Evolutionary conservation across 148 eudicot species (phyloP).

Genomic region (Diospyros lotus): DNA sequence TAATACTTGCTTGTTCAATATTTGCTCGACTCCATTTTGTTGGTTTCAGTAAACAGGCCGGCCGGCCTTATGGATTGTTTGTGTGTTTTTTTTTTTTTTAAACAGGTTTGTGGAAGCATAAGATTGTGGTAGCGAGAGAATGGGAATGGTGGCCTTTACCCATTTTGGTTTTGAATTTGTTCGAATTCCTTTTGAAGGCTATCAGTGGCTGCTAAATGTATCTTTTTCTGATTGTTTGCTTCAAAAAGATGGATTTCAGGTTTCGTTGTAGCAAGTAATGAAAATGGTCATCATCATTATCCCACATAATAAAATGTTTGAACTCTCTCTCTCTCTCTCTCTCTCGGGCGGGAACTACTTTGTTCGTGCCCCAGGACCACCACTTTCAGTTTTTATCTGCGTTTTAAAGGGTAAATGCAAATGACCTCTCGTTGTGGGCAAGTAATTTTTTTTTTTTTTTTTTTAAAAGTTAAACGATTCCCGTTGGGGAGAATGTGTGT

Average conservation of each 20-base stretch:
- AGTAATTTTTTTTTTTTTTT: too few relatives aligned
- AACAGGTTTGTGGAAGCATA: conserved; percentile 65
- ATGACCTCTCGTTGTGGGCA: too few relatives aligned
- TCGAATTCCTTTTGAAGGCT: background rate
- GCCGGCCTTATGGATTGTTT: conserved; percentile 1
- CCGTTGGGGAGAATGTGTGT: too few relatives aligned
- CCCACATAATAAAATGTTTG: too few relatives aligned
- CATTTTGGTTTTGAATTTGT: background rate
- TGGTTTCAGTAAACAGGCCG: background rate
- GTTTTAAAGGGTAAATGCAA: too few relatives aligned
- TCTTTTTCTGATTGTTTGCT: background rate
- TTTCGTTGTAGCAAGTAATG: conserved; percentile 10
- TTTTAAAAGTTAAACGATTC: too few relatives aligned
- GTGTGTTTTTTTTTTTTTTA: background rate
- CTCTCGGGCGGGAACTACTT: too few relatives aligned
- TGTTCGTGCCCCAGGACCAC: too few relatives aligned
- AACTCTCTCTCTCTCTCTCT: too few relatives aligned
- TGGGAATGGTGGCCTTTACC: background rate
- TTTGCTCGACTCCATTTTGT: background rate
- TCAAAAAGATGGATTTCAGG: background rate
- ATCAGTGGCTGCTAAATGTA: background rate
- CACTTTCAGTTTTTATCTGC: too few relatives aligned
- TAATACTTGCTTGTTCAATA: conserved; percentile 2
- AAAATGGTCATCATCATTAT: background rate
- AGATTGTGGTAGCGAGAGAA: conserved; percentile 12